phyloP scores from a whole-genome alignment of 495 filamentous ascomycete species.

The Penicillium alfredii region DNA sequence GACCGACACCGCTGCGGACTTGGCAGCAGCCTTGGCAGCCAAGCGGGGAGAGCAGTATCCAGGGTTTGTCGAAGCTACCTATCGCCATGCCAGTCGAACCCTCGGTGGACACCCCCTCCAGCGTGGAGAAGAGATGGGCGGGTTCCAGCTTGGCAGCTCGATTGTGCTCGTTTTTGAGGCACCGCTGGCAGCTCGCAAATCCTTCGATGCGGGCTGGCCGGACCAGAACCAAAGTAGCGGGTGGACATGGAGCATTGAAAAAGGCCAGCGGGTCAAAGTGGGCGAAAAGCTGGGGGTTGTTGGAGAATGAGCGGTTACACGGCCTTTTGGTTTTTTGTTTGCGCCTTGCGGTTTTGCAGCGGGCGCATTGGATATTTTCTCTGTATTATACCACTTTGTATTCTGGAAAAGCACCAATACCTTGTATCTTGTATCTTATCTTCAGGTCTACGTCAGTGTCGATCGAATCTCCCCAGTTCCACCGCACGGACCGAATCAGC shows the following conservation, averaged over 20 bases:
- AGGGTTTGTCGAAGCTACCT: slow-evolving; percentile 87
- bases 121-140: slow-evolving; percentile 94
- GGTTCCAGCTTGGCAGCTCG: slow-evolving; percentile 92
- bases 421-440: too few species aligned
- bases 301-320: too few species aligned
- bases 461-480: too few species aligned
- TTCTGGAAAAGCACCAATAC: too few species aligned
- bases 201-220: slow-evolving; percentile 59
- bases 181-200: slow-evolving; percentile 58
- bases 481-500: too few species aligned
- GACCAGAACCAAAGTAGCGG: slow-evolving; percentile 54
- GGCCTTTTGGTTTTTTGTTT: too few species aligned
- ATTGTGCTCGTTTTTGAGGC: slow-evolving; percentile 97
- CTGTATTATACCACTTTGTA: background rate
- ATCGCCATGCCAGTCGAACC: slow-evolving; percentile 66
- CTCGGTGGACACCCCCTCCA: slow-evolving; percentile 77
- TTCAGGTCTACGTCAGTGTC: too few species aligned
- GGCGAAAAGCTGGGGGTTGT: slow-evolving; percentile 77
- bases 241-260: slow-evolving; percentile 76
- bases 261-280: slow-evolving; percentile 83
- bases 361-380: too few species aligned
- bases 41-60: slow-evolving; percentile 71
- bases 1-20: slow-evolving; percentile 83
- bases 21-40: slow-evolving; percentile 70
- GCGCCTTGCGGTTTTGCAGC: too few species aligned